A percentile compares a stretch with the other conserved stretches of the same genome.
Evolutionary conservation across 345 rosid genomes (phyloP).

Genomic region (Populus simonii): DNA sequence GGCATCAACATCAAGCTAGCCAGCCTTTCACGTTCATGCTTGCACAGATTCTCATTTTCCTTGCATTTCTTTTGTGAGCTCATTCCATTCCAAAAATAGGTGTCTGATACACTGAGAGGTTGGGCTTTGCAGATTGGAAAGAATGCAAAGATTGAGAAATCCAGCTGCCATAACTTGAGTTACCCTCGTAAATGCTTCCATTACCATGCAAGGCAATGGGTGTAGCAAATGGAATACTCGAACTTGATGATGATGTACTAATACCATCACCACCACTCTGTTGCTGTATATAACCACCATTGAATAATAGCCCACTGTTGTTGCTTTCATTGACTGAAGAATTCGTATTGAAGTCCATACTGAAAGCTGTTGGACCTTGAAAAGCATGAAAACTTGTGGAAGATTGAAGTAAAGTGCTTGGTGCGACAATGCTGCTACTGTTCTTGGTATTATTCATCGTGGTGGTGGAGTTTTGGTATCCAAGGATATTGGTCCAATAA

Average conservation of each 20-base stretch:
- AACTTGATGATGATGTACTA: conserved; percentile 5
- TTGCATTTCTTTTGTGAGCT: conserved; percentile 20
- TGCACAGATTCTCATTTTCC: conserved; percentile 33
- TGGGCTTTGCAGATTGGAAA: conserved; percentile 61
- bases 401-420: conserved; percentile 14
- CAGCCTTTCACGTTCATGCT: background rate
- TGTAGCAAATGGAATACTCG: conserved; percentile 42
- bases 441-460: conserved; percentile 14
- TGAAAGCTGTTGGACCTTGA: conserved; percentile 21
- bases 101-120: conserved; percentile 67
- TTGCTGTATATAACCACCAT: conserved; percentile 37
- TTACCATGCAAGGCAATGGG: conserved; percentile 29
- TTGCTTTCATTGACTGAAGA: conserved; percentile 22
- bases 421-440: conserved; percentile 1
- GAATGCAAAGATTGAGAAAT: conserved; percentile 47
- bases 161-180: conserved; percentile 41
- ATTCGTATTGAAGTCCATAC: conserved; percentile 30
- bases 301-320: conserved; percentile 18
- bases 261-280: conserved; percentile 9
- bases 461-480: conserved; percentile 8
- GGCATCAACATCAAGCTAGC: conserved; percentile 6
- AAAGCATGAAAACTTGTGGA: conserved; percentile 10
- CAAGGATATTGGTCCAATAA: conserved; percentile 61
- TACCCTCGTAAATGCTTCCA: conserved; percentile 33
- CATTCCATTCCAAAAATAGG: conserved; percentile 90